Evolutionary conservation across 805 yeast genomes (phyloP).

Genomic region (Candida nanaspora): DNA sequence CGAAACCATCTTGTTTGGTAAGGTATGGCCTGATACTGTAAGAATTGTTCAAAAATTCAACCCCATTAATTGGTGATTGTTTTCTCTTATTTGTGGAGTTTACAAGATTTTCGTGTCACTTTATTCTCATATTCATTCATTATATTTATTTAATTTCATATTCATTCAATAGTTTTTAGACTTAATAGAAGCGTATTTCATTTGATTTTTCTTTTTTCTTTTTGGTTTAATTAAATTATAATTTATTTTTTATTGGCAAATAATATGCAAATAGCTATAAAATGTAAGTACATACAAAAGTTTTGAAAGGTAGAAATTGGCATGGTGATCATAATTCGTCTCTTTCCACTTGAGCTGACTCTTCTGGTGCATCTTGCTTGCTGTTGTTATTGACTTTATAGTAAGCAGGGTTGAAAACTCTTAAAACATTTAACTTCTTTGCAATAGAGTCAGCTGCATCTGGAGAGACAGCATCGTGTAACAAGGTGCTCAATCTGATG

Average conservation of each 20-base stretch:
- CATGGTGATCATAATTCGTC: too few species aligned
- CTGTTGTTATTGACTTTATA: not conserved
- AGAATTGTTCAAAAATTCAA: conserved; percentile 51
- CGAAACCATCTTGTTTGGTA: conserved; percentile 61
- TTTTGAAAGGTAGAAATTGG: too few species aligned
- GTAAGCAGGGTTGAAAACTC: conserved; percentile 15
- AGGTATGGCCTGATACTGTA: conserved; percentile 64
- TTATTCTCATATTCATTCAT: not conserved
- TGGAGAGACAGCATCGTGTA: conserved; percentile 30
- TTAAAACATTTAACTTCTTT: conserved; percentile 45
- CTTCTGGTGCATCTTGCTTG: not conserved
- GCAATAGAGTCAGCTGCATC: conserved; percentile 44
- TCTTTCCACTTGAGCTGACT: too few species aligned
- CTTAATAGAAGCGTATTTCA: not conserved
- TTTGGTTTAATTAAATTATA: too few species aligned
- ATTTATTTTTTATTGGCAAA: not conserved
- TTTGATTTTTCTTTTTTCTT: too few species aligned
- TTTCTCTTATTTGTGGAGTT: too few species aligned
- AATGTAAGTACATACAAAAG: too few species aligned
- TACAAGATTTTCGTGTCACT: too few species aligned
- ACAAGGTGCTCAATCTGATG: conserved; percentile 35
- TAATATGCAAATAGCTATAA: not conserved
- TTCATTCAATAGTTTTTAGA: not conserved
- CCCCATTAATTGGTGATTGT: conserved; percentile 51
- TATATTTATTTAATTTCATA: not conserved